These are phyloP conservation scores for Solanum gandarillasii DNA, from an alignment of 257 asterid genomes.

Conservation along the genomic window DNA sequence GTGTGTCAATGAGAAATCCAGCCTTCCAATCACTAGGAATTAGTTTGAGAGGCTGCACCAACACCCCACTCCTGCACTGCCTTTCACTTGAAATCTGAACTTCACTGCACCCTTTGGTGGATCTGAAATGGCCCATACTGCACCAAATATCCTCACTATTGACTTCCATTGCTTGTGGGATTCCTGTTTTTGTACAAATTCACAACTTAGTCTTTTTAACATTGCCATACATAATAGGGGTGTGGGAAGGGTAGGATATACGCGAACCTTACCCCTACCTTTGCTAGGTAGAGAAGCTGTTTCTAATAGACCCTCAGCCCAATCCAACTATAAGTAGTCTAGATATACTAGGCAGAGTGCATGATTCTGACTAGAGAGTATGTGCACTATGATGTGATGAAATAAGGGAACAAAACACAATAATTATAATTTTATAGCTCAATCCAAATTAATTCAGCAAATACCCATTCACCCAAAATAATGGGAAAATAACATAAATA, in stretches of 20 bases:
- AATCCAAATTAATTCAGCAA: no score
- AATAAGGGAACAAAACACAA: not conserved
- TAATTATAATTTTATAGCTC: no score
- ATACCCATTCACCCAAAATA: not conserved
- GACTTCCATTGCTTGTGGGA: slow-evolving; percentile 1
- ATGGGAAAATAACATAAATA: no score
- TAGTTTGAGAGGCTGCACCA: not conserved
- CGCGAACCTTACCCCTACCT: not conserved
- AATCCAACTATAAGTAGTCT: not conserved
- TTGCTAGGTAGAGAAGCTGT: not conserved
- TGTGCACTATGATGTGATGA: not conserved
- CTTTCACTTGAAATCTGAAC: slow-evolving; percentile 5
- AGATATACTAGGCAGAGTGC: not conserved
- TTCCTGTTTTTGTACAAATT: not conserved
- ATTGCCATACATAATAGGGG: not conserved
- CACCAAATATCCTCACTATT: slow-evolving; percentile 4
- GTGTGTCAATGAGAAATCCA: slow-evolving; percentile 7
- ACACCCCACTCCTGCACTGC: not conserved
- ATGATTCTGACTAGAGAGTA: not conserved
- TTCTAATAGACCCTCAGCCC: not conserved
- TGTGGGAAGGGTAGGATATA: not conserved
- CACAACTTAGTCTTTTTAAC: not conserved
- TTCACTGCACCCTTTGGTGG: slow-evolving; percentile 6
- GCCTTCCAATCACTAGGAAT: slow-evolving; percentile 8
- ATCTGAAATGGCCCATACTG: slow-evolving; percentile 7